Evolutionary conservation across 805 yeast genomes (phyloP).

Genomic region (Saturnispora besseyi): DNA sequence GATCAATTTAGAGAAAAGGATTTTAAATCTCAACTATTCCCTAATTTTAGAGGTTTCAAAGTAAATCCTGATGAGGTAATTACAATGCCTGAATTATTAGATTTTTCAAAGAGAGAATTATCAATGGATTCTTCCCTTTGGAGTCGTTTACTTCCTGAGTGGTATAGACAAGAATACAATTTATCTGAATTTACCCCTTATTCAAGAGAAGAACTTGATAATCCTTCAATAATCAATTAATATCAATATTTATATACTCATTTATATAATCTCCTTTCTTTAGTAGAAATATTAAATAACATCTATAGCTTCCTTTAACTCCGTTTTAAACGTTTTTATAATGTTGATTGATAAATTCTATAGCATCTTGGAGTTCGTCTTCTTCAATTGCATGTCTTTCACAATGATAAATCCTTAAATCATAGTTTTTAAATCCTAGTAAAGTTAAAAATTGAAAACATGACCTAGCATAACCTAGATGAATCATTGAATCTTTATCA

Average conservation of each 20-base stretch:
- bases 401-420: conserved; percentile 49
- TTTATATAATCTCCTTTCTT: neutral
- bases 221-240: conserved; percentile 19
- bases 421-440: conserved; percentile 36
- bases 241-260: neutral
- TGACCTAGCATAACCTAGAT: conserved; percentile 30
- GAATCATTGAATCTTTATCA: conserved; percentile 58
- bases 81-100: conserved; percentile 40
- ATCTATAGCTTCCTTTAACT: neutral
- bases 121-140: conserved; percentile 36
- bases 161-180: conserved; percentile 22
- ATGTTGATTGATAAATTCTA: conserved; percentile 31
- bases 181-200: conserved; percentile 34
- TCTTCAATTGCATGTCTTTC: conserved; percentile 61
- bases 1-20: conserved; percentile 37
- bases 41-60: conserved; percentile 34
- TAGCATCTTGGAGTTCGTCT: conserved; percentile 53
- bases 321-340: neutral
- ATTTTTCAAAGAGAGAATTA: conserved; percentile 44
- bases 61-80: conserved; percentile 24
- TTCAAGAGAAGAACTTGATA: conserved; percentile 28
- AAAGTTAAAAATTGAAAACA: conserved; percentile 37
- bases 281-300: neutral
- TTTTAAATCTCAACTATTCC: conserved; percentile 15
- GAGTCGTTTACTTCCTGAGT: conserved; percentile 35